A percentile compares a stretch with the other conserved stretches of the same genome.
These are phyloP conservation scores for Clathrospora elynae DNA, from an alignment of 2,329 filamentous ascomycete genomes.

Conservation along the genomic window DNA sequence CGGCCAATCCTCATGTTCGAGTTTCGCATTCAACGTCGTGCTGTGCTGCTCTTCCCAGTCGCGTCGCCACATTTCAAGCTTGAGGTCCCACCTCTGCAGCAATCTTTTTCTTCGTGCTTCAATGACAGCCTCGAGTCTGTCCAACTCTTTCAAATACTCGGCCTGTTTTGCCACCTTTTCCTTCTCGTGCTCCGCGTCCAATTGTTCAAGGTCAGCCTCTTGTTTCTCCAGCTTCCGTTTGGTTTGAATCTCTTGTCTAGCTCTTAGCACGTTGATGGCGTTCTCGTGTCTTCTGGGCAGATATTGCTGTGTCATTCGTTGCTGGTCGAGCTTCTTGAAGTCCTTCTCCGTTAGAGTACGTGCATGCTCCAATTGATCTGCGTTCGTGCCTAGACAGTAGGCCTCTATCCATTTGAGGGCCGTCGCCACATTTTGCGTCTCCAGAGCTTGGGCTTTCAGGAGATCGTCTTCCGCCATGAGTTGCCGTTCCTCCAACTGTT, in stretches of 20 bases:
- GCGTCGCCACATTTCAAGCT: conserved; percentile 47
- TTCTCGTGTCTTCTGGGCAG: conserved; percentile 52
- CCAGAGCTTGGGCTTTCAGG: conserved; percentile 48
- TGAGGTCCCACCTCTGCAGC: conserved; percentile 48
- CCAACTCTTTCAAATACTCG: conserved; percentile 40
- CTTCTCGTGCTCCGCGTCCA: conserved; percentile 42
- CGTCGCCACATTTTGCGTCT: conserved; percentile 51
- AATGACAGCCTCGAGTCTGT: conserved; percentile 42
- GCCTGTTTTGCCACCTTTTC: conserved; percentile 44
- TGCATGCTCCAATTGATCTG: conserved; percentile 25
- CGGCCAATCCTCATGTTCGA: conserved; percentile 43
- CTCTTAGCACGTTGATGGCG: conserved; percentile 55
- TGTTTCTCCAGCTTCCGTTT: conserved; percentile 47
- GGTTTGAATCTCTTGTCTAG: conserved; percentile 51
- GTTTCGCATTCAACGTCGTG: conserved; percentile 20
- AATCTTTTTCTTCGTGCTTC: conserved; percentile 41
- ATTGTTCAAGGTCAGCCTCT: conserved; percentile 46
- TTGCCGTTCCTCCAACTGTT: conserved; percentile 53
- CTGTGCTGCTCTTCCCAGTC: conserved; percentile 42
- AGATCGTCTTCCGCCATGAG: conserved; percentile 52
- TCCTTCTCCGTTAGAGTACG: conserved; percentile 54
- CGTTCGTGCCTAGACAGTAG: conserved; percentile 50
- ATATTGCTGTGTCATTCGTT: conserved; percentile 45
- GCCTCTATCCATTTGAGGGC: conserved; percentile 56
- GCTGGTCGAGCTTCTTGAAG: conserved; percentile 50